Base-by-base conservation (phyloP, 306 rosid species). In the Malus fusca region DNA sequence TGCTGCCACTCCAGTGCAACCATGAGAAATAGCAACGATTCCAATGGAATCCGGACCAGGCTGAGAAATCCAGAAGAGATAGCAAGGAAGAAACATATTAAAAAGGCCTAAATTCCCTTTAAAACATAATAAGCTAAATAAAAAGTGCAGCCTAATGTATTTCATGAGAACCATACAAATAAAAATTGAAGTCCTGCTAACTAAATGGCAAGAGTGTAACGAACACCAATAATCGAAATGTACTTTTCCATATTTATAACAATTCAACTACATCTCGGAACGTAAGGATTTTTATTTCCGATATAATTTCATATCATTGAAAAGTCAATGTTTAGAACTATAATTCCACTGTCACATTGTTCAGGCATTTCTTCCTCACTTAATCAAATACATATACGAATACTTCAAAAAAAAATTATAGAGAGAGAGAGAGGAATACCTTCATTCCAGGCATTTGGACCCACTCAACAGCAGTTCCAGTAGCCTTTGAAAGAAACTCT, bases 1-100 rank as follows among this genome's bases (percentile, higher is more conserved):
- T 85, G 99, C 98, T 87, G 99, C 99, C 90, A 92, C 99, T 75
- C 99, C 99, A 87, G 96, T 72, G 91, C 98, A 92, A 92, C 98
- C 99, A 89, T 96, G 98, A 87, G 97, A 96, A 87, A 96, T 96
- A 89, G 99, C 98, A 82, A 92, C 97, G 92, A 96, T 96, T 96
- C 99, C 99, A 90, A 96, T 96, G 91, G 99, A 96, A 96, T 96
- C 99, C 99, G 99, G 99, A 96, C 99, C 98, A 96, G 99, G 99
- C 99, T 96, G 80, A 22, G 15, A 74, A 81, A 78, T 55, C 65
- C 84, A 55, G 64, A 69, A 79, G 56, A 77, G 22, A 43, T n/a
- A 66, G 65, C 19, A 55, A 52, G 21, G 59, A 69, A 80, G 25
- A 23, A 13, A 46, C 60, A 13, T 30, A 59, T 40, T 22, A 44